Evolutionary conservation across 805 yeast species (phyloP).

Genomic region (Ogataea methylovora): DNA sequence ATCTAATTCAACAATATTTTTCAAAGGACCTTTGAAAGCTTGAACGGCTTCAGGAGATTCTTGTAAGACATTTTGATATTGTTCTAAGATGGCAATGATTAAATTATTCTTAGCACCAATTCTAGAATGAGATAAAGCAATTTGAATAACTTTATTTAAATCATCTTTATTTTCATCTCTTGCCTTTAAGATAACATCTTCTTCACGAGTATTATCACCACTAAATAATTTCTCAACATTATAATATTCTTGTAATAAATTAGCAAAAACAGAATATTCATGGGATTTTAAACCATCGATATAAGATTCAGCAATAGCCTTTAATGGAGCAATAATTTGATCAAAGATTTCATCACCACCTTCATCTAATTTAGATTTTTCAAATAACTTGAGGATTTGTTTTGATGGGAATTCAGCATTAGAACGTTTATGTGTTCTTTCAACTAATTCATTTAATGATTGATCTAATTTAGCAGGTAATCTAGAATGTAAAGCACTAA

Average conservation of each 20-base stretch:
- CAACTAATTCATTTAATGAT: conserved; percentile 54
- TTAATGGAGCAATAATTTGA: conserved; percentile 65
- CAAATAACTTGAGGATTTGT: conserved; percentile 66
- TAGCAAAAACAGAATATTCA: conserved; percentile 70
- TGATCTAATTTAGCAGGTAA: conserved; percentile 73
- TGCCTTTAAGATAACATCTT: conserved; percentile 77
- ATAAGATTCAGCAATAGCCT: conserved; percentile 63
- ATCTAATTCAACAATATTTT: conserved; percentile 79
- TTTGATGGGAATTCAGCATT: conserved; percentile 90
- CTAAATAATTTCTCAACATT: conserved; percentile 72
- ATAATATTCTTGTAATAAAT: conserved; percentile 64
- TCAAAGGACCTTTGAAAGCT: conserved; percentile 63
- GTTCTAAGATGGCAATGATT: conserved; percentile 74
- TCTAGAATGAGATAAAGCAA: conserved; percentile 83
- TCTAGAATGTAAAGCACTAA: conserved; percentile 89
- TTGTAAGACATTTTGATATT: conserved; percentile 74
- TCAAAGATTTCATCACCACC: conserved; percentile 43
- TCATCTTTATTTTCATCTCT: conserved; percentile 84
- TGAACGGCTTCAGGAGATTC: conserved; percentile 61
- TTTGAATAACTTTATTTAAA: conserved; percentile 61
- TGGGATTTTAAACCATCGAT: conserved; percentile 73
- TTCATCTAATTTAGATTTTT: conserved; percentile 44
- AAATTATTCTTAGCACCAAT: conserved; percentile 90
- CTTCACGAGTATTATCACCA: conserved; percentile 73
- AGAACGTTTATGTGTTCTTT: conserved; percentile 50